These are phyloP conservation scores for Hypoxylon cercidicola DNA, from an alignment of 495 filamentous ascomycete genomes.

Conservation along the genomic window DNA sequence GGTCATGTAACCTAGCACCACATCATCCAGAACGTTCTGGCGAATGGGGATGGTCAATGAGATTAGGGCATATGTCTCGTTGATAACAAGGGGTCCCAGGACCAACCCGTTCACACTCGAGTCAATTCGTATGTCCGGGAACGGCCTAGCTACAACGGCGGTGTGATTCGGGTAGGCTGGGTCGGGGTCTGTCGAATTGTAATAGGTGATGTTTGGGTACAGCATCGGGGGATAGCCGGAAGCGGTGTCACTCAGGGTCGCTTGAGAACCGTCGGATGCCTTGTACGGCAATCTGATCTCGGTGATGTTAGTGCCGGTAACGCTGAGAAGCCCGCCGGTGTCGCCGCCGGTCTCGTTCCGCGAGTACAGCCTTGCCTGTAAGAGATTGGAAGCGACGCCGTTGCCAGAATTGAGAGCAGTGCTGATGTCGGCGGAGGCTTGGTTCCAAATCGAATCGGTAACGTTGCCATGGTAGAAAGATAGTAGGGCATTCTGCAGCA, in stretches of 20 bases:
- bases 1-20: slow-evolving; percentile 81
- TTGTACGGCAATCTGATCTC: slow-evolving; percentile 67
- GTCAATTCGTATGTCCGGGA: slow-evolving; percentile 65
- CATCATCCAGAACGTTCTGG: slow-evolving; percentile 64
- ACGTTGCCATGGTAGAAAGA: slow-evolving; percentile 68
- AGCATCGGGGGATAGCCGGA: slow-evolving; percentile 73
- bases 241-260: slow-evolving; percentile 66
- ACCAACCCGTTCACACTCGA: slow-evolving; percentile 63
- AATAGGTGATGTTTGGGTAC: slow-evolving; percentile 80
- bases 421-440: slow-evolving; percentile 65
- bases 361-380: slow-evolving; percentile 75
- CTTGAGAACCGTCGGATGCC: slow-evolving; percentile 64
- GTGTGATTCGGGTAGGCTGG: slow-evolving; percentile 48
- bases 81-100: slow-evolving; percentile 74
- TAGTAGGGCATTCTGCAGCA: slow-evolving; percentile 70
- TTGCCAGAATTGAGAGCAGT: slow-evolving; percentile 67
- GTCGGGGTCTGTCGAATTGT: slow-evolving; percentile 50
- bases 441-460: slow-evolving; percentile 64
- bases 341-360: slow-evolving; percentile 66
- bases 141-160: slow-evolving; percentile 52
- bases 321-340: slow-evolving; percentile 64
- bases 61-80: slow-evolving; percentile 76
- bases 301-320: slow-evolving; percentile 60
- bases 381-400: slow-evolving; percentile 61
- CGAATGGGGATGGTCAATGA: slow-evolving; percentile 82